phyloP scores from a whole-genome alignment of 805 yeast species.

The Wickerhamiella dianesei region DNA sequence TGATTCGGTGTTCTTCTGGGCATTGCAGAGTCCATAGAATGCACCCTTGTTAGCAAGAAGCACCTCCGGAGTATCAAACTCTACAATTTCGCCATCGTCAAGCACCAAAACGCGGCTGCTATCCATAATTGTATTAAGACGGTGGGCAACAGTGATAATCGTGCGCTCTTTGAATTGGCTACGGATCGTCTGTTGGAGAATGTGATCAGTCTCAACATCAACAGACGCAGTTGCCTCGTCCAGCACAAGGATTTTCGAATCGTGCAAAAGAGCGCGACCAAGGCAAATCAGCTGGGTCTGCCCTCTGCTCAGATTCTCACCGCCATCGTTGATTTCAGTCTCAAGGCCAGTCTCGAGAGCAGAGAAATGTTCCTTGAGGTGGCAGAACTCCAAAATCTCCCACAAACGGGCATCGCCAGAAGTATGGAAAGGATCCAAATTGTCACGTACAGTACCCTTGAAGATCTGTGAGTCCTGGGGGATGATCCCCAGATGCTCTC shows the following conservation, averaged over 20 bases:
- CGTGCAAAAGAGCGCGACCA: conserved; percentile 58
- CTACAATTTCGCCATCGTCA: conserved; percentile 31
- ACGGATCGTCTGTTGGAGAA: conserved; percentile 53
- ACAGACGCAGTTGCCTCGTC: conserved; percentile 61
- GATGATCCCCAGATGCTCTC: conserved; percentile 49
- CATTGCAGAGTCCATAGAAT: conserved; percentile 10
- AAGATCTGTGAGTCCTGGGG: conserved; percentile 70
- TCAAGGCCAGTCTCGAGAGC: conserved; percentile 45
- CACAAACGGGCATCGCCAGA: conserved; percentile 41
- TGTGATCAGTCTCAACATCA: conserved; percentile 65
- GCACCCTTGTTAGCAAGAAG: conserved; percentile 40
- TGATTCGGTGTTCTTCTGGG: background rate
- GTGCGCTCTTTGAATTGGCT: conserved; percentile 54
- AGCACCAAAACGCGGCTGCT: conserved; percentile 56
- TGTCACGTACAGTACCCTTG: conserved; percentile 49
- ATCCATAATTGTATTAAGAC: conserved; percentile 52
- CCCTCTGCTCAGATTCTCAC: conserved; percentile 69
- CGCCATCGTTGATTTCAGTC: conserved; percentile 47
- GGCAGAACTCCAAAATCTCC: conserved; percentile 47
- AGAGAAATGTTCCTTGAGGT: conserved; percentile 31
- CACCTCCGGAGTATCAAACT: conserved; percentile 51
- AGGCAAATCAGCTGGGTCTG: conserved; percentile 70
- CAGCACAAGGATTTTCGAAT: conserved; percentile 50
- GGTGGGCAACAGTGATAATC: conserved; percentile 68
- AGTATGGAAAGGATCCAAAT: conserved; percentile 51